Conservation (phyloP, 139 green algal species). For the Closterium sp. region DNA sequence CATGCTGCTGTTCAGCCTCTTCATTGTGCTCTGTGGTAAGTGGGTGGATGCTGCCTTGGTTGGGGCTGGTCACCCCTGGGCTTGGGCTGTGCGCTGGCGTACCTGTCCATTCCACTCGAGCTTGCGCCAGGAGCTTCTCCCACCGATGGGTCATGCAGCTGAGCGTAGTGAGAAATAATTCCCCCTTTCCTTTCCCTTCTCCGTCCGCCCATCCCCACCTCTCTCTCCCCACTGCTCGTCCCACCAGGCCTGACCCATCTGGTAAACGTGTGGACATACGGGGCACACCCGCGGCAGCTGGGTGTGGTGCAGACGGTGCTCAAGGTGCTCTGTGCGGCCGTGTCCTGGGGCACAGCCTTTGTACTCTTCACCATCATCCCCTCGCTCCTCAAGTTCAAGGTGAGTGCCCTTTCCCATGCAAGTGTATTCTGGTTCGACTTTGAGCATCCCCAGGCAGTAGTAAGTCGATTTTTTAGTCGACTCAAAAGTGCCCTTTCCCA, state of each 20-base stretch:
- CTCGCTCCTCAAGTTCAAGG: slow-evolving; percentile 35
- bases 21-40: slow-evolving; percentile 39
- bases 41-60: background rate
- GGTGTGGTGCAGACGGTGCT: slow-evolving; percentile 21
- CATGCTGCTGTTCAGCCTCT: slow-evolving; percentile 34
- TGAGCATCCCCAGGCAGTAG: too few relatives aligned
- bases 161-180: background rate
- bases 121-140: slow-evolving; percentile 21
- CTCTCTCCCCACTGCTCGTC: too few relatives aligned
- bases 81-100: slow-evolving; percentile 7
- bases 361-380: slow-evolving; percentile 37
- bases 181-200: background rate
- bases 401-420: background rate
- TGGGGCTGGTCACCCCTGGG: background rate
- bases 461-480: too few relatives aligned
- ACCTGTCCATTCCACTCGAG: slow-evolving; percentile 43
- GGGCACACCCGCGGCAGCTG: slow-evolving; percentile 6
- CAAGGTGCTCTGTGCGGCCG: slow-evolving; percentile 22
- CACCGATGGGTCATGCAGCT: slow-evolving; percentile 25
- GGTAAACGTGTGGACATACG: slow-evolving; percentile 37
- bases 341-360: slow-evolving; percentile 31
- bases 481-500: too few relatives aligned
- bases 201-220: background rate
- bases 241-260: slow-evolving; percentile 32
- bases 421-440: too few relatives aligned